Evolutionary conservation across 345 rosid species (phyloP).

Genomic region (Gossypium herbaceum): DNA sequence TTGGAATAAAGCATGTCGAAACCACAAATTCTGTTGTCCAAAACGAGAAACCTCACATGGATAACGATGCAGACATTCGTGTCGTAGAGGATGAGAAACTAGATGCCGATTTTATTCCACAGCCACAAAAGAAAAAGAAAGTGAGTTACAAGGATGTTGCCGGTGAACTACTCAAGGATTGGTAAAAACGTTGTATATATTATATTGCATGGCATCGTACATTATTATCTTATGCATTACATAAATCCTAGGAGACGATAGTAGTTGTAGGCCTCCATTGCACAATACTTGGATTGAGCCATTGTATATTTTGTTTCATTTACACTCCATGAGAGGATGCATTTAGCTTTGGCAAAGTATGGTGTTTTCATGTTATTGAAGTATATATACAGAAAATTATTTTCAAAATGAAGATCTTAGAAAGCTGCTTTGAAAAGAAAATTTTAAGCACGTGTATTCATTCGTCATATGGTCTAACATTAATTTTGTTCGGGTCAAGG

Average conservation of each 20-base stretch:
- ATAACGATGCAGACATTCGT: conserved; percentile 1
- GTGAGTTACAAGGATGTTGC: conserved; percentile 89
- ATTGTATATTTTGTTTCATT: too few species aligned
- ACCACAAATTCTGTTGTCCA: conserved; percentile 10
- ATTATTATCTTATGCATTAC: not conserved
- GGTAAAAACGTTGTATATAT: conserved; percentile 18
- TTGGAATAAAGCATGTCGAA: conserved; percentile 41
- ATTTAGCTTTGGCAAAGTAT: too few species aligned
- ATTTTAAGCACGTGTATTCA: too few species aligned
- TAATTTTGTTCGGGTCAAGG: too few species aligned
- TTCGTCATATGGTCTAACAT: too few species aligned
- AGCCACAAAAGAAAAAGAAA: conserved; percentile 59
- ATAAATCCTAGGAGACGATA: not conserved
- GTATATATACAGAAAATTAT: too few species aligned
- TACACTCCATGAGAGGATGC: too few species aligned
- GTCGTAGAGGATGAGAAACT: conserved; percentile 23
- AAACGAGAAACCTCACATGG: conserved; percentile 22
- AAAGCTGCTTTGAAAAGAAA: too few species aligned
- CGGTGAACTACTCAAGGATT: conserved; percentile 59
- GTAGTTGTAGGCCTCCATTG: not conserved
- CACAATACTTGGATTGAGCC: too few species aligned
- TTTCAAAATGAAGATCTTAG: too few species aligned
- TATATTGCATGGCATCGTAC: not conserved
- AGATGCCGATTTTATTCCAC: conserved; percentile 18
- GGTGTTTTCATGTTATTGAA: too few species aligned